These are phyloP conservation scores for Fusarium proliferatum DNA, from an alignment of 2,329 filamentous ascomycete species.

Conservation along the genomic window DNA sequence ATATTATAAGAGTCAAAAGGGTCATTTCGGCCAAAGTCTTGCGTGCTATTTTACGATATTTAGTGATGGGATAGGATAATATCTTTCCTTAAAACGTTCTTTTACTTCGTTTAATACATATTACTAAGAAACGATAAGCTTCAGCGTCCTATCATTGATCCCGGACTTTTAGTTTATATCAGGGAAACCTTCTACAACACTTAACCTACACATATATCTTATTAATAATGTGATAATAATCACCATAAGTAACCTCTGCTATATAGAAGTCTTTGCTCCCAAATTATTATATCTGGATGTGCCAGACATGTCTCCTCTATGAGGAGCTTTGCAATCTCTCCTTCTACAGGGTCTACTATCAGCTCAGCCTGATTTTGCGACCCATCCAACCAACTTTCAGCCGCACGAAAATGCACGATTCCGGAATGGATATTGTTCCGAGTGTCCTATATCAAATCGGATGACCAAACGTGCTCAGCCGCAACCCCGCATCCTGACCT, in stretches of 20 bases:
- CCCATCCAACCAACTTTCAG: neutral
- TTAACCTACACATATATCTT: neutral
- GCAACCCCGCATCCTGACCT: neutral
- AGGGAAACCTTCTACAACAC: neutral
- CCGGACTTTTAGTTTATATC: accelerated
- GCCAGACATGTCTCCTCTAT: accelerated
- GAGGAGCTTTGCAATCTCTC: neutral
- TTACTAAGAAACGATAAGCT: neutral
- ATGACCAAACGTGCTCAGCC: neutral
- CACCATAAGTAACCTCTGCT: too few species aligned
- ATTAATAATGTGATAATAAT: neutral
- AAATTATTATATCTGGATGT: too few species aligned
- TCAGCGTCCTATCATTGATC: accelerated
- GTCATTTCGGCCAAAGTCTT: too few species aligned
- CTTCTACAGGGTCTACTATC: neutral
- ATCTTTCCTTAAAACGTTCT: neutral
- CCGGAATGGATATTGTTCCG: neutral
- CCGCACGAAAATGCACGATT: neutral
- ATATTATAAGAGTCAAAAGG: neutral
- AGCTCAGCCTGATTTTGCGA: neutral
- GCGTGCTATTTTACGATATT: too few species aligned
- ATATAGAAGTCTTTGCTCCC: accelerated
- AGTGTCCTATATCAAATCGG: neutral
- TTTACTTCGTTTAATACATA: too few species aligned
- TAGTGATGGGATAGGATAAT: accelerated